phyloP scores from a whole-genome alignment of 352 stramenopile species.

The Phytophthora pinifolia region DNA sequence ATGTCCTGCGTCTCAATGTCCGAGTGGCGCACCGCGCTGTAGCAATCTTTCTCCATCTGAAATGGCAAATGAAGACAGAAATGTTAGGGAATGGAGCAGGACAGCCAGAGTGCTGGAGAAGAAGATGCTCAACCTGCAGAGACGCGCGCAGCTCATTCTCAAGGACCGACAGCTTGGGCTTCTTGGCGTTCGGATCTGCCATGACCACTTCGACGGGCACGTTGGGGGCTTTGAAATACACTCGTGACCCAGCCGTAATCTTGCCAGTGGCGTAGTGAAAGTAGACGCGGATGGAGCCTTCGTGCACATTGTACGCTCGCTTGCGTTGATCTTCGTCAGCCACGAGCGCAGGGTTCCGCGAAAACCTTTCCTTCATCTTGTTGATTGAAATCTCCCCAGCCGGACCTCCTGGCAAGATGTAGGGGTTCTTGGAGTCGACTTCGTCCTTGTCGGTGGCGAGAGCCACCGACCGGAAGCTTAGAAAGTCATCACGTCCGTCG shows the following conservation, averaged over 20 bases:
- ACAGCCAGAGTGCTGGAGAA: background rate
- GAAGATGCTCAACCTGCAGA: slow-evolving; percentile 44
- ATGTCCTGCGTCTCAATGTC: slow-evolving; percentile 92
- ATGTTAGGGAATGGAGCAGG: background rate
- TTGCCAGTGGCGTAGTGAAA: slow-evolving; percentile 93
- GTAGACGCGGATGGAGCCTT: slow-evolving; percentile 86
- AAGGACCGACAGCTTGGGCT: slow-evolving; percentile 74
- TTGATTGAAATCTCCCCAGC: slow-evolving; percentile 84
- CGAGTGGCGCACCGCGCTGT: slow-evolving; percentile 77
- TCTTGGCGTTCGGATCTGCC: slow-evolving; percentile 60
- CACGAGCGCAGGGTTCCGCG: slow-evolving; percentile 46
- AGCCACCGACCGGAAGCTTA: slow-evolving; percentile 83
- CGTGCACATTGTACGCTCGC: slow-evolving; percentile 89
- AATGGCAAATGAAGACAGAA: background rate
- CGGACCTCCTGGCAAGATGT: slow-evolving; percentile 68
- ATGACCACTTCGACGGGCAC: slow-evolving; percentile 73
- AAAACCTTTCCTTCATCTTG: slow-evolving; percentile 94
- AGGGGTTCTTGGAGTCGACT: slow-evolving; percentile 76
- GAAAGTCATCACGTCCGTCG: slow-evolving; percentile 81
- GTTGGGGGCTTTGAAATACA: slow-evolving; percentile 80
- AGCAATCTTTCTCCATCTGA: slow-evolving; percentile 91
- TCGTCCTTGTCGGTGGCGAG: slow-evolving; percentile 79
- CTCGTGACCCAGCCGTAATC: slow-evolving; percentile 81
- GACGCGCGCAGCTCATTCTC: slow-evolving; percentile 68
- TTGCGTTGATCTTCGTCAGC: slow-evolving; percentile 88